Percentiles rank a stretch among this genome's conserved stretches.
These are phyloP conservation scores for Colletotrichum musae DNA, from an alignment of 2,329 filamentous ascomycete genomes.

Conservation along the genomic window DNA sequence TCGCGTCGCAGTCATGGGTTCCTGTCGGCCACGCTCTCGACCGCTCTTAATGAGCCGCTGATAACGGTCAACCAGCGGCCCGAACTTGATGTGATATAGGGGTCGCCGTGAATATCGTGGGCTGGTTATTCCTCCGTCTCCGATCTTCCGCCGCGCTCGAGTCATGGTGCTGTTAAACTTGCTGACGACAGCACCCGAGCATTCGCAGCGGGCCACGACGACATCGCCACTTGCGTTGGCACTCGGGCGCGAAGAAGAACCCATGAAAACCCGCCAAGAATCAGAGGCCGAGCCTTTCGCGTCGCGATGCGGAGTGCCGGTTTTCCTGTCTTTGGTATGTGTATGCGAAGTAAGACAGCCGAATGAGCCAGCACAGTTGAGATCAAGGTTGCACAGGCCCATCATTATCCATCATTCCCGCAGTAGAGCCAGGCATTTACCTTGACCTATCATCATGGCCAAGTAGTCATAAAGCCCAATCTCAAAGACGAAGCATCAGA, in stretches of 20 bases:
- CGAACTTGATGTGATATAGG: background rate
- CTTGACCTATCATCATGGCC: too few relatives aligned
- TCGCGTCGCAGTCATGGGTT: background rate
- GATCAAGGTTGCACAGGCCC: too few relatives aligned
- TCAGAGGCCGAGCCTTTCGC: too few relatives aligned
- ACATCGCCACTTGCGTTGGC: background rate
- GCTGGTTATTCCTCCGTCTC: background rate
- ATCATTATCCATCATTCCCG: too few relatives aligned
- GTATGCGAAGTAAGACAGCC: too few relatives aligned
- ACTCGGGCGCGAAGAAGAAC: background rate
- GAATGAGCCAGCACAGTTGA: too few relatives aligned
- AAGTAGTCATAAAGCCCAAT: too few relatives aligned
- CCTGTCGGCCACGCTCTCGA: background rate
- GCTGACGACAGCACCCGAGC: background rate
- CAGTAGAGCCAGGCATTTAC: too few relatives aligned
- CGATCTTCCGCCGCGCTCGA: background rate
- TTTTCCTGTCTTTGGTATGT: too few relatives aligned
- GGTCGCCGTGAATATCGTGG: background rate
- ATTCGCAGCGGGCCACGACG: background rate
- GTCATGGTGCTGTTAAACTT: background rate
- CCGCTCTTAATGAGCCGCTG: background rate
- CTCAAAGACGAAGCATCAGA: too few relatives aligned
- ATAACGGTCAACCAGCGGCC: slow-evolving; percentile 15
- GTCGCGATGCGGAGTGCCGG: too few relatives aligned
- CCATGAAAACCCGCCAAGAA: background rate